phyloP scores from a whole-genome alignment of 805 yeast species.

The Nematodospora valgi region DNA sequence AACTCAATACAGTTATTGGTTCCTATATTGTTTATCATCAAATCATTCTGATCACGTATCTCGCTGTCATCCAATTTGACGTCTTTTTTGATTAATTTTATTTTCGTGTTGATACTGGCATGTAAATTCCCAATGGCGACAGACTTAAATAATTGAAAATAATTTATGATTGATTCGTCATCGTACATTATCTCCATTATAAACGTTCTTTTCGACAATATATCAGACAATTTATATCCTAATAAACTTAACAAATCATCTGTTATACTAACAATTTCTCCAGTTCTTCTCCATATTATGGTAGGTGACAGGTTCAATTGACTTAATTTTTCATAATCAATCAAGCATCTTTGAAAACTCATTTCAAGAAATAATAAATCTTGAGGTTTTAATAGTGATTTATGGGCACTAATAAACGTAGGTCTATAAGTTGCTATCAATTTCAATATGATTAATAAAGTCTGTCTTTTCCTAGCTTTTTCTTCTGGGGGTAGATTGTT shows the following conservation, averaged over 20 bases:
- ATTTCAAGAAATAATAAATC: conserved; percentile 55
- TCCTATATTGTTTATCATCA: too few species aligned
- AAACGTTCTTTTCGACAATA: conserved; percentile 57
- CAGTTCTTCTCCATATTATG: conserved; percentile 81
- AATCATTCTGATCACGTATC: conserved; percentile 9
- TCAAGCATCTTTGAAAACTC: conserved; percentile 41
- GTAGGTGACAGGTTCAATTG: conserved; percentile 70
- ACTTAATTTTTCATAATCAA: conserved; percentile 43
- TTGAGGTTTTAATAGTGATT: conserved; percentile 61
- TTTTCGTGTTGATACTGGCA: conserved; percentile 49
- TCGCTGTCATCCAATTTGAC: conserved; percentile 6
- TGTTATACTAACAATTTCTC: conserved; percentile 77
- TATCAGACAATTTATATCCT: conserved; percentile 56
- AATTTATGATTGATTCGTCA: conserved; percentile 67
- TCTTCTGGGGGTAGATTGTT: conserved; percentile 31
- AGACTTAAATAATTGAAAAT: conserved; percentile 67
- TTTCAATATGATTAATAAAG: conserved; percentile 45
- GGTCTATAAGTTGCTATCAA: conserved; percentile 68
- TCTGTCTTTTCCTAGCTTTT: conserved; percentile 27
- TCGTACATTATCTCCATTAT: conserved; percentile 78
- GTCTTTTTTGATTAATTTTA: conserved; percentile 40
- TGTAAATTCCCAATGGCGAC: conserved; percentile 68
- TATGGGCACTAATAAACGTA: conserved; percentile 72
- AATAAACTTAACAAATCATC: conserved; percentile 70
- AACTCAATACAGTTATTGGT: conserved; percentile 47